Evolutionary conservation across 2,329 filamentous ascomycete species (phyloP), one percentile per base, ranked within the genome.

Genomic region (Aspergillus sp.): DNA sequence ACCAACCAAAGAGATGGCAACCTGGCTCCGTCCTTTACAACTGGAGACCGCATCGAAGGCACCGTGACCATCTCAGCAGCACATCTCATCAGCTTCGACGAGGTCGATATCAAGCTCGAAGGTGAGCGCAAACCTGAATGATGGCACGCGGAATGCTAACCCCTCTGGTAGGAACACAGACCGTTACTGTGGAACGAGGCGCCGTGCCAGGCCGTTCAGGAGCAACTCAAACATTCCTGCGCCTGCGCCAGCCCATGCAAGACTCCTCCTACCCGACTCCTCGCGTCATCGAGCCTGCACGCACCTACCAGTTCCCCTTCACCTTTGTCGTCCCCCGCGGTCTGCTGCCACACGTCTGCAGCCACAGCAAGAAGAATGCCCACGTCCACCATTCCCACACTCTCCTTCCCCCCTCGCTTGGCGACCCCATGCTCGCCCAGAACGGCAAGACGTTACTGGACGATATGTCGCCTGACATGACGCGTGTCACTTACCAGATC

Each of bases 381-480:
- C 79, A 84, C 43, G 77, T 89, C 57, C 80, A 82, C 57, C 77
- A 82, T 23, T 81, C 81, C 1, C 88, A 90, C 71, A 77, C 85
- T 2, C 77, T 82, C 66, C 79, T 89, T 0, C 88, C 88, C 1
- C 88, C 88, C 3, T 87, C 83, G 28, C 76, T 89, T 22, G 87
- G 87, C 13, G 87, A 89, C 60, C 77, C 82, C 8, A 82, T 83
- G 68, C 72, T 84, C n/a, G 78, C 81, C 50, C 80, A 80, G 25
- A 79, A 82, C 63, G 83, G 83, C 9, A 79, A 78, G 41, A 75
- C 75, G 3, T 71, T 85, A 19, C 77, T 86, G 46, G 86, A 90
- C 69, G 88, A 90, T 66, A 77, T 89, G 70, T 79, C 85, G 2
- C 88, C 88, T 0, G 82, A 86, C 8, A 89, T 89, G 87, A 79